Base-by-base conservation (phyloP, 345 rosid genomes). In the Ailanthus altissimus region DNA sequence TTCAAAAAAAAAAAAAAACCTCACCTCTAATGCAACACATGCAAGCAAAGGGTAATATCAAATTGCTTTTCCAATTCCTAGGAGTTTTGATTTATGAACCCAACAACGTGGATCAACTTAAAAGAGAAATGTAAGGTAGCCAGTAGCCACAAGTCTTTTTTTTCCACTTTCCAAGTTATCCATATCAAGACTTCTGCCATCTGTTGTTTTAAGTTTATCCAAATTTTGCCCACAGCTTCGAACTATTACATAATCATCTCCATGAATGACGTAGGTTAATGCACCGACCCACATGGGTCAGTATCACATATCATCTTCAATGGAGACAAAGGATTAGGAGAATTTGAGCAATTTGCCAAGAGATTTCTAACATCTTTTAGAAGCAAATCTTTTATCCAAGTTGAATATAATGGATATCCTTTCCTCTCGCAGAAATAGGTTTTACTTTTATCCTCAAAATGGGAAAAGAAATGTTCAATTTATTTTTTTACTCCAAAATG, bases 371-470 rank as follows among this genome's bases (percentile, higher is more conserved):
- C 12, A 38, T 72, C 75, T 21, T 72, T 23, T n/a, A 13, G 28
- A 56, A 56, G 14, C 25, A 62, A 61, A 74, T 74, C 59, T 74
- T 74, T 61, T 47, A 26, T 20, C 46, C 69, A 47, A 20, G 69
- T 49, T 38, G 10, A 20, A 13, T 72, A 7, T 6, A 26, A 0
- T 59, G 54, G 25, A 13, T 25, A 11, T 21, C 15, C 38, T 62
- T 51, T 75, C 78, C 40, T 64, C 1, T 14, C 3, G 38, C 16
- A 61, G 1, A 14, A 5, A 51, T 20, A 63, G 3, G 23, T 25
- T 28, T 63, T 38, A 51, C 36, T 64, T 38, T 36, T 36, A 15
- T 62, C 38, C 47, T n/a, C 59, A 20, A 49, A 4, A n/a, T 62
- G 18, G 20, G 8, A 59, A 72, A 72, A 58, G 38, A 38, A 60